Evolutionary conservation across 768 basidiomycete species (phyloP).

Genomic region (Lactarius tabidus): DNA sequence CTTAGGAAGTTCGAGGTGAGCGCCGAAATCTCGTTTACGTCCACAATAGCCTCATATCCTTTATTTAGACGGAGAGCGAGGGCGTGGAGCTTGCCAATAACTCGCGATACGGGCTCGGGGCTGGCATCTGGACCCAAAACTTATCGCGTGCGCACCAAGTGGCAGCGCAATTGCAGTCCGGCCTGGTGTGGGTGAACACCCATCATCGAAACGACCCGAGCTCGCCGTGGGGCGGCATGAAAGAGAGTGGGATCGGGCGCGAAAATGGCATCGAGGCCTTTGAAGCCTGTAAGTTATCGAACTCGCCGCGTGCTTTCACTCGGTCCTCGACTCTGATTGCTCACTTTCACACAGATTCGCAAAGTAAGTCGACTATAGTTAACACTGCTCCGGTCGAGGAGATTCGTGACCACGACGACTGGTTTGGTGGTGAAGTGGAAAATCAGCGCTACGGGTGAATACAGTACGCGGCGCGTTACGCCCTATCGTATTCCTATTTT

Average conservation of each 20-base stretch:
- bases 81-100: slow-evolving; percentile 68
- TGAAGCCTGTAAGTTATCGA: slow-evolving; percentile 58
- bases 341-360: slow-evolving; percentile 52
- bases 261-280: slow-evolving; percentile 84
- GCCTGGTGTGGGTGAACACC: slow-evolving; percentile 84
- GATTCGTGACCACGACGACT: slow-evolving; percentile 61
- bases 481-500: neutral
- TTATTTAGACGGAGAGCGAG: slow-evolving; percentile 51
- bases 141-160: slow-evolving; percentile 74
- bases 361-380: slow-evolving; percentile 77
- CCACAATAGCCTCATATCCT: neutral
- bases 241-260: slow-evolving; percentile 81
- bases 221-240: slow-evolving; percentile 91
- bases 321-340: neutral
- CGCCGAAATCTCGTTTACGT: neutral
- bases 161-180: slow-evolving; percentile 63
- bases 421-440: slow-evolving; percentile 64
- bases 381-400: slow-evolving; percentile 65
- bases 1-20: slow-evolving; percentile 51
- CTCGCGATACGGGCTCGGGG: slow-evolving; percentile 77
- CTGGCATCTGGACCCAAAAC: slow-evolving; percentile 75
- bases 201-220: slow-evolving; percentile 89
- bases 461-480: too few relatives aligned
- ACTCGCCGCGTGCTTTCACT: neutral
- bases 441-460: slow-evolving; percentile 59